Conservation (phyloP, 225 moss, liverwort and hornwort species). For the Ulota crispa region DNA sequence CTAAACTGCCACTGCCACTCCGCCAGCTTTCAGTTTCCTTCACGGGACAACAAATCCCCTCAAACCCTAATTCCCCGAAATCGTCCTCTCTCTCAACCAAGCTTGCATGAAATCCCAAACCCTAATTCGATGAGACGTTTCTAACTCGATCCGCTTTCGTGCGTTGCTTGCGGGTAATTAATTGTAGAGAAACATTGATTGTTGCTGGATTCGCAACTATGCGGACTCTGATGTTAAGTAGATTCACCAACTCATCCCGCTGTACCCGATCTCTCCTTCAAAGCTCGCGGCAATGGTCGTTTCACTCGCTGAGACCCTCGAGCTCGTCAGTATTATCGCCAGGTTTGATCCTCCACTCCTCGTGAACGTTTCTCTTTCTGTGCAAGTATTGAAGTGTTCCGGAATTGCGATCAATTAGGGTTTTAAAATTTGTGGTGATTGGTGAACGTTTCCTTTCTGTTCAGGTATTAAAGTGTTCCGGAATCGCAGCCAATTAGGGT, state of each 20-base stretch:
- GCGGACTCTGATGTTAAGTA: slow-evolving; percentile 17
- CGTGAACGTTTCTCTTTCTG: neutral
- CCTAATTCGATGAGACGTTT: slow-evolving; percentile 7
- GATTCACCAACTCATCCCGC: slow-evolving; percentile 21
- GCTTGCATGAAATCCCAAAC: neutral
- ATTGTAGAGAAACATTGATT: neutral
- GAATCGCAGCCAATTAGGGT: neutral
- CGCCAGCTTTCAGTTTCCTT: neutral
- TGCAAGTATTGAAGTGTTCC: neutral
- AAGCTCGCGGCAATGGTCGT: slow-evolving; percentile 13
- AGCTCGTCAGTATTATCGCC: slow-evolving; percentile 19
- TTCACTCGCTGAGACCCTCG: neutral
- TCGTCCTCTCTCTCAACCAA: neutral
- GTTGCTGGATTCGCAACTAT: slow-evolving; percentile 20
- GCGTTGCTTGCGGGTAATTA: neutral
- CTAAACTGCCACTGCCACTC: no score
- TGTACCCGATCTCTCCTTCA: slow-evolving; percentile 26
- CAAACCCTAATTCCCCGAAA: neutral
- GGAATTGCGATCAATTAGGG: no score
- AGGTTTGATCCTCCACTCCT: slow-evolving; percentile 7
- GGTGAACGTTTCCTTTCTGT: no score
- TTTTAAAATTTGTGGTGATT: no score
- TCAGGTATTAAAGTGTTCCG: no score
- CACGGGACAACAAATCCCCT: neutral
- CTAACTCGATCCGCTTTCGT: neutral